Evolutionary conservation across 345 rosid species (phyloP), one percentile per base, ranked within the genome.

Genomic region (Pistacia integerrima): DNA sequence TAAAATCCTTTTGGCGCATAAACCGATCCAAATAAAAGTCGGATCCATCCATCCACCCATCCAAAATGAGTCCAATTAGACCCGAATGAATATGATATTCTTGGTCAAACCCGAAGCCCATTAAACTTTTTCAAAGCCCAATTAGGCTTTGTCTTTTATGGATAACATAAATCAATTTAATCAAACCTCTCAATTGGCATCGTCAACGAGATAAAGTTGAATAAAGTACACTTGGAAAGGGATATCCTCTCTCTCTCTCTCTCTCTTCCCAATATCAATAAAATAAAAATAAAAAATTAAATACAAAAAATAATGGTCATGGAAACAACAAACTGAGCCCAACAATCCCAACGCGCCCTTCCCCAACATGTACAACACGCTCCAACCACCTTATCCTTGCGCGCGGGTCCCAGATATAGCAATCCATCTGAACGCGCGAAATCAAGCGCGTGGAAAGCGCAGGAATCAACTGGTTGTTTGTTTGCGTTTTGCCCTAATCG

Each of bases 401-500:
- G 18, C 60, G 44, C 1, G 72, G 72, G 60, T 1, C 72, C 72
- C 72, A 12, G 4, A 59, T 18, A 5, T 6, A 12, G 11, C 0
- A n/a, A 0, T 11, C 30, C 11, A 2, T 3, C 0, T 0, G 0
- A 0, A 44, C 75, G 65, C 56, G 25, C 41, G 49, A 0, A 13
- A 3, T 22, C 3, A 2, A 28, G 69, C 49, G 69, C 76, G 61
- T 72, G 69, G 1, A 7, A 41, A 41, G 9, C 8, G 0, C 1
- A 36, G 4, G 11, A 1, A 71, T 11, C 3, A 9, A 14, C 20
- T 54, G 17, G 57, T 69, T 46, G 56, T 74, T 49, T 74, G 80
- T 77, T 56, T 49, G 9, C 25, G 63, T 55, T 41, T 82, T 75
- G 86, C 83, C 80, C 88, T 80, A 84, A 81, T 82, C 88, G 84